Conservation (phyloP, 169 alveolate species). For the Plasmodium inui region DNA sequence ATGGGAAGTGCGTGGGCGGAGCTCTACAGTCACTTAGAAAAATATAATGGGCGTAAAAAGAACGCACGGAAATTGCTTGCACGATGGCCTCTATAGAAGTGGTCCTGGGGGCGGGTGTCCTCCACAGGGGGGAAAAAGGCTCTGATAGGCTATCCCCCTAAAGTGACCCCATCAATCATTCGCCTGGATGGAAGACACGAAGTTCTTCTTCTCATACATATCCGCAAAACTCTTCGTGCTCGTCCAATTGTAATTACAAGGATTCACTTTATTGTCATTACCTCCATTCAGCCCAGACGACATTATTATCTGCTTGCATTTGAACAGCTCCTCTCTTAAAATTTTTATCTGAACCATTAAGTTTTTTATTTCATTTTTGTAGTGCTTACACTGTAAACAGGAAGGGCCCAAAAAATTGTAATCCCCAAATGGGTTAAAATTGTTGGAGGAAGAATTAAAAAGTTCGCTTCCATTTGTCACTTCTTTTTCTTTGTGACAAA, state of each 20-base stretch:
- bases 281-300: conserved; percentile 35
- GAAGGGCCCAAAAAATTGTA: conserved; percentile 45
- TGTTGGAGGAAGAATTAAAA: conserved; percentile 28
- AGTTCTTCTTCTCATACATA: conserved; percentile 28
- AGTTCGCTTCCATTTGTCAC: conserved; percentile 23
- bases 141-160: neutral
- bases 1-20: neutral
- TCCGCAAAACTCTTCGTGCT: neutral
- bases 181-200: conserved; percentile 33
- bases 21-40: neutral
- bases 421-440: conserved; percentile 51
- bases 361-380: conserved; percentile 64
- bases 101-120: neutral
- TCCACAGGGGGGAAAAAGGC: neutral
- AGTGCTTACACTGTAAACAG: conserved; percentile 60
- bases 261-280: conserved; percentile 4
- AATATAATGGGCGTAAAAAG: neutral
- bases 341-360: conserved; percentile 30
- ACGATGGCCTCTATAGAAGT: neutral
- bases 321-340: conserved; percentile 42
- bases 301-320: conserved; percentile 36
- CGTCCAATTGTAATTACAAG: conserved; percentile 31
- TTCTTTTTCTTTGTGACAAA: conserved; percentile 11
- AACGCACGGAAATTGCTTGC: neutral
- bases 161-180: conserved; percentile 2